phyloP scores from a whole-genome alignment of 2,329 filamentous ascomycete genomes.

The Colletotrichum sp. region DNA sequence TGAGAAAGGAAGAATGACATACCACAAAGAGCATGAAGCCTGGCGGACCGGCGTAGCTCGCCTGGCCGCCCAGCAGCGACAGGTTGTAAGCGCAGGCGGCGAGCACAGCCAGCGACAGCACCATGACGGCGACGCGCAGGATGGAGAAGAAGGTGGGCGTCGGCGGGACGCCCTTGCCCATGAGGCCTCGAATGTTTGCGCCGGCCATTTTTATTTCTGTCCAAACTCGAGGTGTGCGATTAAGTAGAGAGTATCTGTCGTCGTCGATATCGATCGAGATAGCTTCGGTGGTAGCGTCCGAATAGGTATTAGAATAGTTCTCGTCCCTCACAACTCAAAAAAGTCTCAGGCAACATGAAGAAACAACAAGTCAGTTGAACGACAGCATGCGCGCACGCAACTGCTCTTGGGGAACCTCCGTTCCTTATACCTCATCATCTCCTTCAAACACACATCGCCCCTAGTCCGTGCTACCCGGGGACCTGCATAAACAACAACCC shows the following conservation, averaged over 20 bases:
- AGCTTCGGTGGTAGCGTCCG: background rate
- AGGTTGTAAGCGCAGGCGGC: slow-evolving; percentile 45
- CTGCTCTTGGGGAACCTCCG: background rate
- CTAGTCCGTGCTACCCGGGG: background rate
- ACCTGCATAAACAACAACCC: background rate
- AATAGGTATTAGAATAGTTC: background rate
- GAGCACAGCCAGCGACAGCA: slow-evolving; percentile 44
- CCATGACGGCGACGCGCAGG: slow-evolving; percentile 41
- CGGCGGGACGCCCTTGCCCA: slow-evolving; percentile 40
- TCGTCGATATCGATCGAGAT: background rate
- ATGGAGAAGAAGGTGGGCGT: slow-evolving; percentile 41
- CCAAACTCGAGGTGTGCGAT: background rate
- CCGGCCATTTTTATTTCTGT: background rate
- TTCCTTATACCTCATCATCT: background rate
- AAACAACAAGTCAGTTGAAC: background rate
- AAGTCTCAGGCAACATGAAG: background rate
- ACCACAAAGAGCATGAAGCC: slow-evolving; percentile 55
- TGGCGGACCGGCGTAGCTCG: slow-evolving; percentile 37
- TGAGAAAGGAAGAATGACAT: slow-evolving; percentile 21
- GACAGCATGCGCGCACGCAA: background rate
- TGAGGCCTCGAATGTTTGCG: slow-evolving; percentile 32
- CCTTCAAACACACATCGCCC: background rate
- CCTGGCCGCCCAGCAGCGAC: slow-evolving; percentile 35
- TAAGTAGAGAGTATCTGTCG: background rate
- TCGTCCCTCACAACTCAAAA: background rate